These are phyloP conservation scores for Hypomyces rosellus DNA, from an alignment of 2,329 filamentous ascomycete genomes.

Conservation along the genomic window DNA sequence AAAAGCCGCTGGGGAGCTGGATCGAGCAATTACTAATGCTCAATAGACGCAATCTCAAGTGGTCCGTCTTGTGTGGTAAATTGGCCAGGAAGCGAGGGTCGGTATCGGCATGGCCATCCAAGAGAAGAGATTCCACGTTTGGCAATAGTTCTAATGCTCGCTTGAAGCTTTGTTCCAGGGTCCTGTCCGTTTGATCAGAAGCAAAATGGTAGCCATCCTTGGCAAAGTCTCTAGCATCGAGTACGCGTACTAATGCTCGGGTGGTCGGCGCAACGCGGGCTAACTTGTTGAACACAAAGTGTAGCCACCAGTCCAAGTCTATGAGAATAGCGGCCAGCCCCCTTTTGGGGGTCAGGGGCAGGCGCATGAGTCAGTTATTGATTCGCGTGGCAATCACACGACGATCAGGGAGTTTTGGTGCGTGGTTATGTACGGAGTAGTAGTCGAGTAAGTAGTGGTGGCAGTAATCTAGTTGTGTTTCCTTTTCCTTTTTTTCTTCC, in stretches of 20 bases:
- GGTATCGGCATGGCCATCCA: slow-evolving; percentile 42
- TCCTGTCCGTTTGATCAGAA: slow-evolving; percentile 30
- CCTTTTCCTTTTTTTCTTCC: too few relatives aligned
- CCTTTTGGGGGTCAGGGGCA: not conserved
- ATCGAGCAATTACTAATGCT: slow-evolving; percentile 38
- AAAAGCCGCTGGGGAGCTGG: slow-evolving; percentile 36
- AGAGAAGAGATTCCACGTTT: slow-evolving; percentile 38
- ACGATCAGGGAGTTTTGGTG: not conserved
- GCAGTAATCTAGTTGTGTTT: too few relatives aligned
- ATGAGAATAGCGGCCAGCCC: slow-evolving; percentile 1
- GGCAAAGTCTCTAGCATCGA: slow-evolving; percentile 43
- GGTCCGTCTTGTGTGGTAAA: slow-evolving; percentile 2
- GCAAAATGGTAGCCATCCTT: slow-evolving; percentile 35
- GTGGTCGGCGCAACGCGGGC: slow-evolving; percentile 29
- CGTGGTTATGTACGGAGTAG: too few relatives aligned
- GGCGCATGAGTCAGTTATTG: slow-evolving; percentile 7
- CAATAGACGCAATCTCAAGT: slow-evolving; percentile 29
- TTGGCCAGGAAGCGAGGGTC: slow-evolving; percentile 33
- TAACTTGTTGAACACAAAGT: slow-evolving; percentile 39
- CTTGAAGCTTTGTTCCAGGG: slow-evolving; percentile 32
- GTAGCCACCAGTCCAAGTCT: slow-evolving; percentile 46
- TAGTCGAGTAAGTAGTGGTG: too few relatives aligned
- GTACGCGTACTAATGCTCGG: slow-evolving; percentile 36
- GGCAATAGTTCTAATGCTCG: slow-evolving; percentile 36
- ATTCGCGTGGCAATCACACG: not conserved